Evolutionary conservation across 1,284 basidiomycete species (phyloP).

Genomic region (Polyporus tsugae): DNA sequence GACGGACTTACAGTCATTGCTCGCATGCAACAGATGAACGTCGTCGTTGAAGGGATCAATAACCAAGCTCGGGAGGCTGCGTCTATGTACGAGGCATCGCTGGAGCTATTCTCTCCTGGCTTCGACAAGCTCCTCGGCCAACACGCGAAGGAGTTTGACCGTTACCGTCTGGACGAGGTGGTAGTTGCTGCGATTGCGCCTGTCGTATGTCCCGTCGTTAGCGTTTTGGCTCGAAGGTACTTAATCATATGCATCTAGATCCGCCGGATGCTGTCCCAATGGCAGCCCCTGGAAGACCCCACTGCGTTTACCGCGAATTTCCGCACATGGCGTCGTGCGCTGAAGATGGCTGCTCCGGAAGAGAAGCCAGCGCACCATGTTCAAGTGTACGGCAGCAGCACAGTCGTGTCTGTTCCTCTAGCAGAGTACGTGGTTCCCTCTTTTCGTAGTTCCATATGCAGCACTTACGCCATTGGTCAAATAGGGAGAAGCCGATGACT

Average conservation of each 20-base stretch:
- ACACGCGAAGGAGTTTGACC: conserved; percentile 82
- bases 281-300: conserved; percentile 81
- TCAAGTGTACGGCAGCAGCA: conserved; percentile 63
- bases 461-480: neutral
- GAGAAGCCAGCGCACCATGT: conserved; percentile 55
- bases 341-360: conserved; percentile 62
- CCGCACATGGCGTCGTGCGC: conserved; percentile 71
- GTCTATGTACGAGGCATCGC: conserved; percentile 68
- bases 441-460: neutral
- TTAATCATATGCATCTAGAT: conserved; percentile 46
- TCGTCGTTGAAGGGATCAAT: conserved; percentile 76
- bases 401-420: conserved; percentile 41
- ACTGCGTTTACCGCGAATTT: conserved; percentile 69
- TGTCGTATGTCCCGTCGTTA: conserved; percentile 53
- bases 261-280: conserved; percentile 69
- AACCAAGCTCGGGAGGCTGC: conserved; percentile 68
- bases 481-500: conserved; percentile 81
- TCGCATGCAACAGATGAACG: conserved; percentile 78
- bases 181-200: conserved; percentile 92
- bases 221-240: neutral
- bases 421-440: conserved; percentile 46
- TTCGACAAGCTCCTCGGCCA: conserved; percentile 79
- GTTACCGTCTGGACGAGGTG: conserved; percentile 87
- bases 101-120: conserved; percentile 74
- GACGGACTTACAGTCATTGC: conserved; percentile 66